Percentiles rank a stretch among this genome's conserved stretches.
Evolutionary conservation across 257 asterid genomes (phyloP).

Genomic region (Solanum etuberosum): DNA sequence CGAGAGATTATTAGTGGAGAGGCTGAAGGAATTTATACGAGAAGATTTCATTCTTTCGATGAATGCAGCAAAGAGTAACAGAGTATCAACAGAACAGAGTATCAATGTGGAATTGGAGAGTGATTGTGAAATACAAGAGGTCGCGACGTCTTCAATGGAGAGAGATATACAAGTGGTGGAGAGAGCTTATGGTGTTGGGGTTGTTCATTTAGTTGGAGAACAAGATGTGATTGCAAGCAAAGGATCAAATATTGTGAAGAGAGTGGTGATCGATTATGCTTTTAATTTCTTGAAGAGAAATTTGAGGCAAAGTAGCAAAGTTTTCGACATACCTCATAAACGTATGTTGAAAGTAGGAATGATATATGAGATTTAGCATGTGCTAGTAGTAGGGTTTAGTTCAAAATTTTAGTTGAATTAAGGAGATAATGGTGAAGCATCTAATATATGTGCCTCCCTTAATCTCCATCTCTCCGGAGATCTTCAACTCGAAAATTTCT

Average conservation of each 20-base stretch:
- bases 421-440: background rate
- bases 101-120: background rate
- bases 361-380: constrained; percentile 26
- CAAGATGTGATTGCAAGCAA: constrained; percentile 40
- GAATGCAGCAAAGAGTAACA: background rate
- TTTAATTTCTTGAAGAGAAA: constrained; percentile 45
- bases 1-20: constrained; percentile 27
- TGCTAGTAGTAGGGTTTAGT: background rate
- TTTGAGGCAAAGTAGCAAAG: constrained; percentile 31
- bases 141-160: background rate
- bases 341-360: constrained; percentile 61
- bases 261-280: constrained; percentile 36
- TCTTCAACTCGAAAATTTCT: background rate
- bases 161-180: constrained; percentile 4
- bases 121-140: background rate
- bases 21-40: constrained; percentile 21
- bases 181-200: constrained; percentile 20
- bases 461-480: background rate
- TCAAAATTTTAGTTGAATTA: background rate
- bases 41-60: constrained; percentile 5
- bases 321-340: constrained; percentile 49
- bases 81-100: background rate
- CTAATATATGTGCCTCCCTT: background rate
- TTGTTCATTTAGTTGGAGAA: constrained; percentile 58
- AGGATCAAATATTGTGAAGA: constrained; percentile 30